Evolutionary conservation across 768 basidiomycete genomes (phyloP).

Genomic region (Naganishia antarctica): DNA sequence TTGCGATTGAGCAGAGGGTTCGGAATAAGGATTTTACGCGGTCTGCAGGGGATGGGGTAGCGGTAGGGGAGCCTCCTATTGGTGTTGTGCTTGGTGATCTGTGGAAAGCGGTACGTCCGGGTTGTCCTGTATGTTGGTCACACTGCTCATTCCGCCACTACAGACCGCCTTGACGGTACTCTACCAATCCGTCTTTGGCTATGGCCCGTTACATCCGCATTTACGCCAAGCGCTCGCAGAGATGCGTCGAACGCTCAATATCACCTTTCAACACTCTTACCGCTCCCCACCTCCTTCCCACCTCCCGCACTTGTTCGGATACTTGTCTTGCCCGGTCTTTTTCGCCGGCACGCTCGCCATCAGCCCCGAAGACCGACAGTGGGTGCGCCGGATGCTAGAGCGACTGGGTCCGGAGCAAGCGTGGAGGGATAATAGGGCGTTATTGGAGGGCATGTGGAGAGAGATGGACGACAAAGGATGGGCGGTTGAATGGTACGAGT

Average conservation of each 20-base stretch:
- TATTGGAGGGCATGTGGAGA: constrained; percentile 14
- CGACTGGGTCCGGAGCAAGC: constrained; percentile 11
- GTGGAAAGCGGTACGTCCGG: constrained; percentile 16
- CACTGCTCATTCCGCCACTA: not conserved
- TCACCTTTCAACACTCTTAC: not conserved
- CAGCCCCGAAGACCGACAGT: constrained; percentile 6
- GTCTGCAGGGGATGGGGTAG: not conserved
- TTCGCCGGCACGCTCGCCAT: constrained; percentile 17
- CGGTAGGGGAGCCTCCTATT: not conserved
- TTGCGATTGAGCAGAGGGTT: constrained; percentile 16
- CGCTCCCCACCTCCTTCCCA: not conserved
- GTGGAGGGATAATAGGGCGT: constrained; percentile 8
- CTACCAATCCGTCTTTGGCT: constrained; percentile 14
- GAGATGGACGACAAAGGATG: constrained; percentile 18
- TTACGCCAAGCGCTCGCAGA: constrained; percentile 1
- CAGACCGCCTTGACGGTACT: constrained; percentile 21
- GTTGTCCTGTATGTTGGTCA: not conserved
- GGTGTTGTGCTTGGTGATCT: constrained; percentile 10
- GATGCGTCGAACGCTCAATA: constrained; percentile 5
- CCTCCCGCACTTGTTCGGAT: constrained; percentile 10
- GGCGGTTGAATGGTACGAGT: constrained; percentile 22
- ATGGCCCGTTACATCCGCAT: constrained; percentile 15
- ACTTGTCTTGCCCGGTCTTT: constrained; percentile 17
- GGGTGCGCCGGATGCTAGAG: constrained; percentile 17
- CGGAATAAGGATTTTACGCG: constrained; percentile 12